These are phyloP conservation scores for Logfia minima DNA, from an alignment of 129 eudicot genomes.

Conservation along the genomic window DNA sequence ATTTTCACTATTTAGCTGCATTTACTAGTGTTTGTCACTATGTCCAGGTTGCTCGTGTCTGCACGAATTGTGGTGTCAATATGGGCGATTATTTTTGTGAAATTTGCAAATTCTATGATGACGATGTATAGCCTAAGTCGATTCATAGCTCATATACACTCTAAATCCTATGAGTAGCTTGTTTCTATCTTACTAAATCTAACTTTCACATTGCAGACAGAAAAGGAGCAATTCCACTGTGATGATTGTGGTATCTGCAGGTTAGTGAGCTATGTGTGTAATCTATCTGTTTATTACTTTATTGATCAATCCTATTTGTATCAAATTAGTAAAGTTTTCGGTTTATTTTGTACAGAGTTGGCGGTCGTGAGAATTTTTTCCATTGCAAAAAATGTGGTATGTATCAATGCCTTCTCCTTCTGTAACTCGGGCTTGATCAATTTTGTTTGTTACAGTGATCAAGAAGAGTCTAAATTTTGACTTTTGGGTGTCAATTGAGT, in stretches of 20 bases:
- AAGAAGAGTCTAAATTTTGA: not conserved
- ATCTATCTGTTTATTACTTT: slow-evolving; percentile 12
- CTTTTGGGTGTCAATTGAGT: not conserved
- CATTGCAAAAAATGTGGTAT: slow-evolving; percentile 94
- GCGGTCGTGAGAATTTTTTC: slow-evolving; percentile 83
- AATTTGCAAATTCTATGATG: slow-evolving; percentile 89
- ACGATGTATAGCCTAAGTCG: slow-evolving; percentile 55
- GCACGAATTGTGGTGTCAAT: slow-evolving; percentile 93
- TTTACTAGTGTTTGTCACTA: slow-evolving; percentile 4
- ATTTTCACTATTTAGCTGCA: not conserved
- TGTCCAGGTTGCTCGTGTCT: slow-evolving; percentile 68
- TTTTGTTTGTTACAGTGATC: not conserved
- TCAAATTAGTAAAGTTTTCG: not conserved
- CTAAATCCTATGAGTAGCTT: not conserved
- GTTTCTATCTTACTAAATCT: slow-evolving; percentile 23
- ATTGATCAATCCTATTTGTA: not conserved
- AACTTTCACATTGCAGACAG: slow-evolving; percentile 46
- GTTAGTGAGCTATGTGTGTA: slow-evolving; percentile 39
- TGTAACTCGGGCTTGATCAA: slow-evolving; percentile 4
- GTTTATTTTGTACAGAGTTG: slow-evolving; percentile 51
- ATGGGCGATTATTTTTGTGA: slow-evolving; percentile 96
- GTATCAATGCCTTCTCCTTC: slow-evolving; percentile 15
- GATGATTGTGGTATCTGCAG: slow-evolving; percentile 98
- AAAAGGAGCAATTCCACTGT: slow-evolving; percentile 83
- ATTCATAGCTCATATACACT: not conserved